These are phyloP conservation scores for Musa balbisiana DNA, from an alignment of 202 grass and related monocot genomes.

Conservation along the genomic window DNA sequence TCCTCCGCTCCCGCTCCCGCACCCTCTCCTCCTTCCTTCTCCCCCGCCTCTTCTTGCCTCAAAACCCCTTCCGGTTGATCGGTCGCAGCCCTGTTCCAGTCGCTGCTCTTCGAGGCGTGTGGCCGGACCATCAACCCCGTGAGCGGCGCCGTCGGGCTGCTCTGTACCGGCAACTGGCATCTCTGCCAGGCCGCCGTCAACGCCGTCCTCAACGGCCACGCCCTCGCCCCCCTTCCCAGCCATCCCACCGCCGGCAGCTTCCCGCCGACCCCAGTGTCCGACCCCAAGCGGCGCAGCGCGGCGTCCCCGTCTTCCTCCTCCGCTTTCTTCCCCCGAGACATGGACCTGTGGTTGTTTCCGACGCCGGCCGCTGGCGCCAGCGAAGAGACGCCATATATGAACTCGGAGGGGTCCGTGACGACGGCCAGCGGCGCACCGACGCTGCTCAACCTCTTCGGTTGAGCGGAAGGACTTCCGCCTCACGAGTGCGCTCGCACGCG, in stretches of 20 bases:
- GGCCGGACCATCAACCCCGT: background rate
- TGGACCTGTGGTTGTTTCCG: background rate
- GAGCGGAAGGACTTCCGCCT: background rate
- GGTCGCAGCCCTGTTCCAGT: background rate
- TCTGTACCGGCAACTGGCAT: slow-evolving; percentile 9
- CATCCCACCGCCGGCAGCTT: background rate
- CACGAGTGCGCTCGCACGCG: no score
- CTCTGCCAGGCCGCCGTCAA: slow-evolving; percentile 6
- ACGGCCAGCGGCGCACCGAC: background rate
- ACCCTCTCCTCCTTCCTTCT: background rate
- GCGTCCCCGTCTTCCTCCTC: background rate
- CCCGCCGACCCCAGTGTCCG: no score
- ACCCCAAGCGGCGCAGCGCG: no score
- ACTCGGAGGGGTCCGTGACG: slow-evolving; percentile 4
- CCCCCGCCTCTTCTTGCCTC: background rate
- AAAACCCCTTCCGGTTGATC: background rate
- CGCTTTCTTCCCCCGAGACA: background rate
- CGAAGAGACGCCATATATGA: background rate
- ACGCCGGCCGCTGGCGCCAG: background rate
- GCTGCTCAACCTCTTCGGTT: slow-evolving; percentile 10
- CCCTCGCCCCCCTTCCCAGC: background rate
- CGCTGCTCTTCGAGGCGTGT: slow-evolving; percentile 8
- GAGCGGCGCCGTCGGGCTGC: background rate
- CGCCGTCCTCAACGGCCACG: background rate
- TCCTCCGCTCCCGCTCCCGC: no score